Base-by-base conservation (phyloP, 2,329 filamentous ascomycete species). In the Alternaria panax region DNA sequence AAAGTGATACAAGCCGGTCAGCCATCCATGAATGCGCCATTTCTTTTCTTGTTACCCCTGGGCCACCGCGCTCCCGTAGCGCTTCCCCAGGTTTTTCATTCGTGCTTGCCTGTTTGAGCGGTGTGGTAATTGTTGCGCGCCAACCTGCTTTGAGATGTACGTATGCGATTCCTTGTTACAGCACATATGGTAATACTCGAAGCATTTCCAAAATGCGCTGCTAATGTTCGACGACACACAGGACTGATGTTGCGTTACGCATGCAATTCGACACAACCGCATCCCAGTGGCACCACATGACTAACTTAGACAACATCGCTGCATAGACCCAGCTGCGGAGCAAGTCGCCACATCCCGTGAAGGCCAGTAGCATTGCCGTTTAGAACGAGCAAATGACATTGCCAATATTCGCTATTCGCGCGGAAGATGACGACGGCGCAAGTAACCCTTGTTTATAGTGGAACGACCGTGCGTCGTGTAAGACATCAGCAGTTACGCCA, bases 341-440 rank as follows among this genome's bases (percentile, higher is more conserved):
- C 58, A 30, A 22, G 47, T 66, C 57, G 68, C 68, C 67, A 69
- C 68, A 65, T 64, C 59, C 64, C 62, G 47, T 41, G 47, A 45
- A 53, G 34, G 34, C 57, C 56, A 57, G 54, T 60, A 54, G 50
- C 46, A 55, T 43, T 60, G 60, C 53, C 55, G 48, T 57, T 65
- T 41, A 27, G 51, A 56, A 62, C 30, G 55, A 56, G 59, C 66
- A 64, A 48, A 69, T 73, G 69, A 69, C 70, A 72, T 65, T 68
- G 57, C 56, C 64, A 69, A 68, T 67, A 66, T 58, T 70, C 61
- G 66, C 62, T 66, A 69, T 74, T 57, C 41, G 60, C 63, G 64
- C 54, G 61, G 52, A 57, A 60, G 51, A 75, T 73, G 69, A 74
- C 72, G 66, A 74, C 59, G 63, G 64, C 66, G 57, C 63, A 59